Evolutionary conservation across 495 filamentous ascomycete species (phyloP).

Genomic region (Paragyromitra xinjiangensis): DNA sequence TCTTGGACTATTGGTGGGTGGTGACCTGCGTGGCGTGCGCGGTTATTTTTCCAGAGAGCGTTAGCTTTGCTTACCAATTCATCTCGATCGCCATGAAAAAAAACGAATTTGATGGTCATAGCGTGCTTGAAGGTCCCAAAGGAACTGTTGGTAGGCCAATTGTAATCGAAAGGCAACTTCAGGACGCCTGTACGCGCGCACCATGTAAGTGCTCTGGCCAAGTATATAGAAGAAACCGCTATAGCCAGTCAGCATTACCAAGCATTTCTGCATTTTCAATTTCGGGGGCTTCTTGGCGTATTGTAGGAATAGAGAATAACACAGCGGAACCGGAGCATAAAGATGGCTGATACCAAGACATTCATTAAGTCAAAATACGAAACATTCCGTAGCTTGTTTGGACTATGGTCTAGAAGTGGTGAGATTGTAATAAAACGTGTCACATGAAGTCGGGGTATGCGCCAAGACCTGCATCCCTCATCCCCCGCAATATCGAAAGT

Average conservation of each 20-base stretch:
- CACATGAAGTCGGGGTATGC: not conserved
- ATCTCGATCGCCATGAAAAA: not conserved
- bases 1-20: not conserved
- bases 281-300: not conserved
- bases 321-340: not conserved
- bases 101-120: conserved; percentile 1
- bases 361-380: not conserved
- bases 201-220: not conserved
- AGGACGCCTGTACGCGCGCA: not conserved
- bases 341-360: not conserved
- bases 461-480: not conserved
- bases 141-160: conserved; percentile 6
- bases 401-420: not conserved
- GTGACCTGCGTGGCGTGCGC: not conserved
- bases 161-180: not conserved
- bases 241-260: not conserved
- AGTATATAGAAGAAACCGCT: not conserved
- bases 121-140: not conserved
- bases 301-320: not conserved
- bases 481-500: not conserved
- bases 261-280: not conserved
- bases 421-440: not conserved
- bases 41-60: not conserved
- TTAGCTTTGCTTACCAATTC: conserved; percentile 7
- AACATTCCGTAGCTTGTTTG: not conserved